Evolutionary conservation across 768 basidiomycete species (phyloP).

Genomic region (Lactifluus rugatus): DNA sequence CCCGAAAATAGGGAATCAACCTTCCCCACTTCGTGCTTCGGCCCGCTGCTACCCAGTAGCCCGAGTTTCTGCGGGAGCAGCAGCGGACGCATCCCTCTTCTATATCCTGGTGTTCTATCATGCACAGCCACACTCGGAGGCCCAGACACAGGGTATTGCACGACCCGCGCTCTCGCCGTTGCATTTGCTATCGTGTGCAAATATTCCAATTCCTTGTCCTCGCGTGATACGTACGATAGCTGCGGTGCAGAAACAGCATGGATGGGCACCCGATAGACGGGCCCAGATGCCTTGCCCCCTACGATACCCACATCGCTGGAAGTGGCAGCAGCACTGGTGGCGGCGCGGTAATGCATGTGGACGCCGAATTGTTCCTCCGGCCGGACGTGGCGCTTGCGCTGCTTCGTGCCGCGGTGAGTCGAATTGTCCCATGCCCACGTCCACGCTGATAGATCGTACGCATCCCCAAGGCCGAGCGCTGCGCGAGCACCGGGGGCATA

Average conservation of each 20-base stretch:
- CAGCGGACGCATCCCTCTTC: conserved; percentile 20
- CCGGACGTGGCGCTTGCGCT: neutral
- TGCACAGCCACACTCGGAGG: neutral
- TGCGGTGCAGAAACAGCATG: conserved; percentile 10
- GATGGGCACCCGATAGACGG: neutral
- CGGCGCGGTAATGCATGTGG: neutral
- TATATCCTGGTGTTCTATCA: neutral
- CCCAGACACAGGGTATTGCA: neutral
- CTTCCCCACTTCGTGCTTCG: conserved; percentile 12
- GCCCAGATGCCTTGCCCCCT: neutral
- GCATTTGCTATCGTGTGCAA: conserved; percentile 9
- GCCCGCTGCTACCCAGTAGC: neutral
- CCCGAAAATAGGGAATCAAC: conserved; percentile 13
- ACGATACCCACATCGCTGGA: neutral
- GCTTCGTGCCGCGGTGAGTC: neutral
- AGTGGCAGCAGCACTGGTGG: neutral
- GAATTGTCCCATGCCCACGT: conserved; percentile 6
- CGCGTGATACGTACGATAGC: neutral
- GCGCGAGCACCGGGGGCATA: neutral
- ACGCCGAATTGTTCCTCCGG: neutral
- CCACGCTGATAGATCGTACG: conserved; percentile 14
- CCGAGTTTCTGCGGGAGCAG: conserved; percentile 22
- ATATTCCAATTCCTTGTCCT: conserved; percentile 5
- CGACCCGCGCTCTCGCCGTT: neutral
- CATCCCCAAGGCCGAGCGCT: conserved; percentile 3